These are phyloP conservation scores for Heliamphora pulchella DNA, from an alignment of 179 eudicot species.

Conservation along the genomic window DNA sequence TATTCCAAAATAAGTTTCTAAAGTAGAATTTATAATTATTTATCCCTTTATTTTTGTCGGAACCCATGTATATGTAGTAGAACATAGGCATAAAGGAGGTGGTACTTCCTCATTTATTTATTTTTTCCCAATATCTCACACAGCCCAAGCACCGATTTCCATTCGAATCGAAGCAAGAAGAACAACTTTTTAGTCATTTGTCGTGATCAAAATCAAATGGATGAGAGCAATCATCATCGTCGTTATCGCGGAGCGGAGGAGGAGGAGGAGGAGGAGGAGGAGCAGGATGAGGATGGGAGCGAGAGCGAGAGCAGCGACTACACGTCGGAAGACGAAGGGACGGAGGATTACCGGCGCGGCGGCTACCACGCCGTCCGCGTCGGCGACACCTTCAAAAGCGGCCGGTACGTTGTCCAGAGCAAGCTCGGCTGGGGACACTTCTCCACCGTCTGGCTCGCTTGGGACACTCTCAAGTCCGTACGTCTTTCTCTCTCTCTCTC, in stretches of 20 bases:
- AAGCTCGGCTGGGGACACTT: conserved; percentile 92
- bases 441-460: conserved; percentile 89
- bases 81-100: too few species aligned
- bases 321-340: conserved; percentile 68
- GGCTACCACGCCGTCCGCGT: conserved; percentile 64
- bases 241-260: neutral
- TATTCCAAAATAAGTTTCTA: too few species aligned
- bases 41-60: too few species aligned
- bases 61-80: too few species aligned
- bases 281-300: conserved; percentile 14
- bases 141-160: neutral
- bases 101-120: too few species aligned
- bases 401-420: conserved; percentile 54
- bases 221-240: conserved; percentile 1
- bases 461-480: conserved; percentile 48
- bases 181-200: neutral
- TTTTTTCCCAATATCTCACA: neutral
- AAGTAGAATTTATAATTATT: too few species aligned
- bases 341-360: conserved; percentile 59
- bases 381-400: conserved; percentile 55
- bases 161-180: neutral
- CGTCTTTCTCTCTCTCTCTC: neutral
- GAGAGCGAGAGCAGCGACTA: conserved; percentile 27
- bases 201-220: conserved; percentile 9
- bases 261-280: conserved; percentile 9